A percentile compares a stretch with the other conserved stretches of the same genome.
phyloP scores from a whole-genome alignment of 2,329 filamentous ascomycete genomes.

The Furcasterigmium sp. region DNA sequence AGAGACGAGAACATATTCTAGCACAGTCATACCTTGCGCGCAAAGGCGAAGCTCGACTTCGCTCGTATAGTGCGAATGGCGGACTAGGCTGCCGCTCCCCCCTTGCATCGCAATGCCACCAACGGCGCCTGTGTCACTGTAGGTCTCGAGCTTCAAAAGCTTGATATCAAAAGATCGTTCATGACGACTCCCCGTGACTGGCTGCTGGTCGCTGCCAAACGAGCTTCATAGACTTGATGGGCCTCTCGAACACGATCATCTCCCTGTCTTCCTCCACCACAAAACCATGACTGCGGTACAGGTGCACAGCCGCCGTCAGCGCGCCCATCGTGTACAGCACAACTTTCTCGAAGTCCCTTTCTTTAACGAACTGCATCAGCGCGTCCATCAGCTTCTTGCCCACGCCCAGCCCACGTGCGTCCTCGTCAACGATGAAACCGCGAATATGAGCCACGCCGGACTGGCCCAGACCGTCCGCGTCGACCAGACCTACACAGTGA shows the following conservation, averaged over 20 bases:
- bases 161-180: too few relatives aligned
- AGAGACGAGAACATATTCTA: too few relatives aligned
- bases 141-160: too few relatives aligned
- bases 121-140: too few relatives aligned
- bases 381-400: slow-evolving; percentile 17
- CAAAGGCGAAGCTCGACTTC: too few relatives aligned
- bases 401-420: slow-evolving; percentile 14
- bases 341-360: slow-evolving; percentile 15
- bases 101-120: too few relatives aligned
- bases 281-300: slow-evolving; percentile 21
- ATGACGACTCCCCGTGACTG: too few relatives aligned
- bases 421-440: slow-evolving; percentile 22
- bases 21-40: too few relatives aligned
- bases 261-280: slow-evolving; percentile 10
- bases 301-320: slow-evolving; percentile 14
- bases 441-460: slow-evolving; percentile 16
- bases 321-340: slow-evolving; percentile 16
- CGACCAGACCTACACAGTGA: too few relatives aligned
- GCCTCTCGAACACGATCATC: slow-evolving; percentile 11
- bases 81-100: too few relatives aligned
- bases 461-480: slow-evolving; percentile 14
- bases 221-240: slow-evolving; percentile 10
- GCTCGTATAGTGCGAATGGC: too few relatives aligned
- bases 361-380: slow-evolving; percentile 19
- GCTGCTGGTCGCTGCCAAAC: slow-evolving; percentile 7